These are phyloP conservation scores for Gryganskiella cystojenkinii DNA, from an alignment of 192 early-diverging fungal genomes.

Conservation along the genomic window DNA sequence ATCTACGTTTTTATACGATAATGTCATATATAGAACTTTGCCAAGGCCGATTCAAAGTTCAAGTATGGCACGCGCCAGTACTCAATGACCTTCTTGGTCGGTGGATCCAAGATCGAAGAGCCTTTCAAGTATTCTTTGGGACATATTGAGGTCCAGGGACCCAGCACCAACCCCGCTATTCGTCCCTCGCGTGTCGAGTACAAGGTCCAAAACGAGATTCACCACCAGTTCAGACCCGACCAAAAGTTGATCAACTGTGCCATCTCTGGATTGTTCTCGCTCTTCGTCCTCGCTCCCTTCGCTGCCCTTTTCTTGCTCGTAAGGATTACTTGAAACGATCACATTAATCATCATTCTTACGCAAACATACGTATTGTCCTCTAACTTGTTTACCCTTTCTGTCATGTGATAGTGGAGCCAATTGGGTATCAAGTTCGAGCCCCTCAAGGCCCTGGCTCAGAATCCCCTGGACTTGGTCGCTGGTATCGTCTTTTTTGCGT, in stretches of 20 bases:
- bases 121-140: slow-evolving; percentile 41
- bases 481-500: slow-evolving; percentile 55
- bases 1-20: neutral
- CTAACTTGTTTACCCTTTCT: neutral
- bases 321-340: slow-evolving; percentile 17
- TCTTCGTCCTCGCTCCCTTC: slow-evolving; percentile 57
- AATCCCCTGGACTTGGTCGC: slow-evolving; percentile 37
- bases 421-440: slow-evolving; percentile 56
- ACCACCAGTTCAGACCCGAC: slow-evolving; percentile 61
- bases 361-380: neutral
- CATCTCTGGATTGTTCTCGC: slow-evolving; percentile 52
- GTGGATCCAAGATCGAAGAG: slow-evolving; percentile 35
- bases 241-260: slow-evolving; percentile 57
- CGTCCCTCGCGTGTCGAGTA: slow-evolving; percentile 27
- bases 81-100: slow-evolving; percentile 40
- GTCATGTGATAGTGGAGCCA: slow-evolving; percentile 52
- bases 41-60: slow-evolving; percentile 23
- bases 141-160: slow-evolving; percentile 37
- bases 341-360: neutral
- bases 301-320: slow-evolving; percentile 53
- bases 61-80: slow-evolving; percentile 39
- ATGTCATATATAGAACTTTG: slow-evolving; percentile 19
- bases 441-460: slow-evolving; percentile 23
- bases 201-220: slow-evolving; percentile 58
- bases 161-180: slow-evolving; percentile 22